Evolutionary conservation across 2,329 filamentous ascomycete genomes (phyloP), one percentile per base, ranked within the genome.

Genomic region (Colletotrichum karsti): DNA sequence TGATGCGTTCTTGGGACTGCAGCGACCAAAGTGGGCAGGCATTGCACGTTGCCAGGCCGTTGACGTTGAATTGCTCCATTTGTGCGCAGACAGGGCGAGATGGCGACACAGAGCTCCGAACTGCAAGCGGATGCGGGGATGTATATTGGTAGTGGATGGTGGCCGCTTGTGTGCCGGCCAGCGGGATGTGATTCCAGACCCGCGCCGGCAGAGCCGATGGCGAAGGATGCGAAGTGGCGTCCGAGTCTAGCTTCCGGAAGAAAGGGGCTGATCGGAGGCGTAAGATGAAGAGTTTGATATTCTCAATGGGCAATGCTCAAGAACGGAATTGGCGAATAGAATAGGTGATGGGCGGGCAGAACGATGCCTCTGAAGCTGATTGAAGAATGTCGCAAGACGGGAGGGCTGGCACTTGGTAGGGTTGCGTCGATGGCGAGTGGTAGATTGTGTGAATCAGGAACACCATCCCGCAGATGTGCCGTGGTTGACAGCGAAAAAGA

Each of bases 91-190:
- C 42, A 67, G 37, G 20, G 42, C 53, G 51, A 63, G 37, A 37
- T 28, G 59, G 56, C 37, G 28, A 46, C 53, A 67, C 60, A 64
- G 26, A 68, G 46, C 61, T 44, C 46, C 28, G 33, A 59, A 53
- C 24, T 39, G 28, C 22, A 46, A 54, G 65, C 24, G 33, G 60
- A 48, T 39, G 53, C 24, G 46, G 53, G 13, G 61, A 59, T 59
- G n/a, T 22, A 30, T 41, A 51, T 59, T 68, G 60, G 37, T 41
- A 51, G 59, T 68, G 60, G 39, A 59, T 68, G 61, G 65, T 55
- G 65, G 61, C 60, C 65, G 51, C 46, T 56, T 59, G 54, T 53
- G 53, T 68, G 65, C 65, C 61, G 65, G 65, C 39, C 65, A 53
- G 65, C 61, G 60, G 54, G 46, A 41, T 48, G 39, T 42, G 37